A percentile compares a stretch with the other conserved stretches of the same genome.
These are phyloP conservation scores for Venturia aucupariae DNA, from an alignment of 2,329 filamentous ascomycete species.

Conservation along the genomic window DNA sequence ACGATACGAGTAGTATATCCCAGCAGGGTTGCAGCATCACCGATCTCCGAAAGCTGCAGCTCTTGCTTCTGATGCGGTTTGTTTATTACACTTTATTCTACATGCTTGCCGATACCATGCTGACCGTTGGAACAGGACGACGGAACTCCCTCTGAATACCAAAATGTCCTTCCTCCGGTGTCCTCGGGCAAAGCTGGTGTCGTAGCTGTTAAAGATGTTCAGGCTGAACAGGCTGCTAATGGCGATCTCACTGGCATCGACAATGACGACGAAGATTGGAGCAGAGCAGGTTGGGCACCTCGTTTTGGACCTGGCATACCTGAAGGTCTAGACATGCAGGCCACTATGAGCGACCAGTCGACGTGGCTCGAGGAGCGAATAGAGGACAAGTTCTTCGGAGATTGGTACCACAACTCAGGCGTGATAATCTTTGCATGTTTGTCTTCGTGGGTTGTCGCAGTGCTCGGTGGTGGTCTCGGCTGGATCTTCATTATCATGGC, in stretches of 20 bases:
- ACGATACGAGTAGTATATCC: background rate
- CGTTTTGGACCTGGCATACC: conserved; percentile 59
- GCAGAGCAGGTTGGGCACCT: conserved; percentile 75
- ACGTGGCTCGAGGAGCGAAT: conserved; percentile 78
- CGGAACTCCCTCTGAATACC: conserved; percentile 58
- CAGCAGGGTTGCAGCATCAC: conserved; percentile 5
- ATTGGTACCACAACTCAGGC: conserved; percentile 98
- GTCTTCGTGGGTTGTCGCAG: conserved; percentile 78
- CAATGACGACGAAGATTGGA: conserved; percentile 41
- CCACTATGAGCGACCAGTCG: conserved; percentile 72
- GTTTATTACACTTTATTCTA: conserved; percentile 19
- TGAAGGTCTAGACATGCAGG: conserved; percentile 42
- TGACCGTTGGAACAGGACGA: conserved; percentile 42
- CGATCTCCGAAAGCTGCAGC: conserved; percentile 42
- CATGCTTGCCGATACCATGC: conserved; percentile 27
- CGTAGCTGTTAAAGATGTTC: conserved; percentile 42
- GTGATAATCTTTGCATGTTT: conserved; percentile 90
- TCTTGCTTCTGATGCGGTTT: conserved; percentile 63
- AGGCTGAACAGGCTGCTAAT: conserved; percentile 41
- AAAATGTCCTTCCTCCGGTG: conserved; percentile 72
- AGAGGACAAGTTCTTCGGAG: conserved; percentile 84
- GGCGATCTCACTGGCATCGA: conserved; percentile 45
- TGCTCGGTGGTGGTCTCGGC: conserved; percentile 80
- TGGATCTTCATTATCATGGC: conserved; percentile 95
- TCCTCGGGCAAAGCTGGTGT: conserved; percentile 53